phyloP scores from a whole-genome alignment of 108 stramenopile genomes.

The Cyclotella cryptica region DNA sequence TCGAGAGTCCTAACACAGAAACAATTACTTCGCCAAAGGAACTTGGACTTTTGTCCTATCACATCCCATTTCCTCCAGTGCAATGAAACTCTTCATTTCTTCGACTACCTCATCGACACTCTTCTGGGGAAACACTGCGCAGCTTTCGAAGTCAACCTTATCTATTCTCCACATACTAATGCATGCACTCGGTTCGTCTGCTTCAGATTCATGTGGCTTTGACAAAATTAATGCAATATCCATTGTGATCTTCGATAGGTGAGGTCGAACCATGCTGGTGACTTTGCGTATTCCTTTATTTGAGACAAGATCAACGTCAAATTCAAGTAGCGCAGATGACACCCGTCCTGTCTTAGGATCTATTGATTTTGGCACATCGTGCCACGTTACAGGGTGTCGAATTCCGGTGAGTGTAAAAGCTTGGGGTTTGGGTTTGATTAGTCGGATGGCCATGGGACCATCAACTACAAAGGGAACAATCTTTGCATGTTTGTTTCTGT shows the following conservation, averaged over 20 bases:
- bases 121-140: conserved; percentile 52
- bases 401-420: conserved; percentile 41
- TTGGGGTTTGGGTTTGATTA: conserved; percentile 54
- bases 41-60: background rate
- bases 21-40: background rate
- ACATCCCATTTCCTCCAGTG: background rate
- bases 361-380: conserved; percentile 32
- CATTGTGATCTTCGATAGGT: conserved; percentile 48
- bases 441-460: conserved; percentile 55
- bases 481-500: conserved; percentile 50
- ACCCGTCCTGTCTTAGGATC: conserved; percentile 26
- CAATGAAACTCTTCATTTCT: conserved; percentile 28
- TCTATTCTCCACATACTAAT: conserved; percentile 68
- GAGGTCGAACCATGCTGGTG: conserved; percentile 54
- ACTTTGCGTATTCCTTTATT: conserved; percentile 55
- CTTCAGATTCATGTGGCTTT: conserved; percentile 39
- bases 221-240: conserved; percentile 60
- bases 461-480: conserved; percentile 61
- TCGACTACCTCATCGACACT: conserved; percentile 31
- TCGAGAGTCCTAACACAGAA: no score
- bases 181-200: conserved; percentile 56
- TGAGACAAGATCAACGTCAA: conserved; percentile 57
- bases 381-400: conserved; percentile 42
- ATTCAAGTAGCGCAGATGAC: conserved; percentile 42
- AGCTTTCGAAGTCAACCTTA: conserved; percentile 56